phyloP scores from a whole-genome alignment of 2,329 filamentous ascomycete genomes.

The Byssothecium circinans region DNA sequence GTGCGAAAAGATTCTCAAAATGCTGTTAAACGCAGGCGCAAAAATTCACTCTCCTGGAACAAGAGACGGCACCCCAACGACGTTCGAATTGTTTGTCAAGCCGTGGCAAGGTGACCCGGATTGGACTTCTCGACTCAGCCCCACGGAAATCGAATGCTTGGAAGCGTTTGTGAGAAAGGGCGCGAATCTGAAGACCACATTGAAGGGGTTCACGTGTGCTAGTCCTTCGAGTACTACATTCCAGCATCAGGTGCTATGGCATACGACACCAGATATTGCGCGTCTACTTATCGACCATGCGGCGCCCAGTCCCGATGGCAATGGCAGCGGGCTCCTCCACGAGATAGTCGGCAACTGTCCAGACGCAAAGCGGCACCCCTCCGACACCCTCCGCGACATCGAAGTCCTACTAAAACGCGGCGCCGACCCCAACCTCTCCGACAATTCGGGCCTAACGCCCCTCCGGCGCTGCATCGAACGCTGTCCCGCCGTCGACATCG shows the following conservation, averaged over 20 bases:
- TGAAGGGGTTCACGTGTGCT: slow-evolving; percentile 28
- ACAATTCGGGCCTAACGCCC: slow-evolving; percentile 21
- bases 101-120: slow-evolving; percentile 29
- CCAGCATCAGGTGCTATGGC: slow-evolving; percentile 38
- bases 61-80: slow-evolving; percentile 14
- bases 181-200: slow-evolving; percentile 22
- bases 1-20: slow-evolving; percentile 28
- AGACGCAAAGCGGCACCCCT: slow-evolving; percentile 32
- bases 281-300: slow-evolving; percentile 28
- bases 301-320: slow-evolving; percentile 7
- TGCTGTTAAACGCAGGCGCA: slow-evolving; percentile 35
- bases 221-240: slow-evolving; percentile 23
- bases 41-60: slow-evolving; percentile 24
- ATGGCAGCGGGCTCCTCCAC: slow-evolving; percentile 27
- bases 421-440: slow-evolving; percentile 28
- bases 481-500: slow-evolving; percentile 31
- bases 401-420: slow-evolving; percentile 30
- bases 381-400: slow-evolving; percentile 35
- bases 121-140: slow-evolving; percentile 26
- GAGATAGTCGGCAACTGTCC: slow-evolving; percentile 35
- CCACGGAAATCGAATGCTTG: slow-evolving; percentile 30
- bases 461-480: slow-evolving; percentile 30
- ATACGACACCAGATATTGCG: slow-evolving; percentile 29
- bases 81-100: slow-evolving; percentile 31
- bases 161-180: slow-evolving; percentile 29